A percentile compares a stretch with the other conserved stretches of the same genome.
Evolutionary conservation across 163 green algal genomes (phyloP).

Genomic region (Trebouxiophyceae sp.): DNA sequence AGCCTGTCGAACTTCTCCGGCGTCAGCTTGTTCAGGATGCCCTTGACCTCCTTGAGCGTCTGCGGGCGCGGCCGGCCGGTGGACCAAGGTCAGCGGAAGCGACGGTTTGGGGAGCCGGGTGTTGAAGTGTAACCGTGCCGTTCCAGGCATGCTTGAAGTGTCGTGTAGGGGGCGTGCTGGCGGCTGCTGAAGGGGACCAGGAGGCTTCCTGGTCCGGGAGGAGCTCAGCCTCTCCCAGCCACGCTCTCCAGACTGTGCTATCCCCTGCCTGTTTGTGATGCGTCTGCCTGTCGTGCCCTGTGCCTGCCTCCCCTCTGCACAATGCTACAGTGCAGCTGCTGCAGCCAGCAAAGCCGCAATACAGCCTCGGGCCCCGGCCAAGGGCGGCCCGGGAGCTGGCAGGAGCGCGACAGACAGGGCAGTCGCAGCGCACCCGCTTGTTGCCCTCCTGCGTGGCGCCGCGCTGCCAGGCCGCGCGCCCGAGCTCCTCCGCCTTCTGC

Average conservation of each 20-base stretch:
- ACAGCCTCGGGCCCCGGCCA: neutral
- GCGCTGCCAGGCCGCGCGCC: conserved; percentile 46
- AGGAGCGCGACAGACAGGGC: no score
- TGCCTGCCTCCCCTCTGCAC: no score
- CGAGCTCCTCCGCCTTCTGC: conserved; percentile 44
- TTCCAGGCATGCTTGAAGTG: neutral
- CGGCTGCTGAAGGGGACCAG: neutral
- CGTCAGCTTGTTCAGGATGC: conserved; percentile 99
- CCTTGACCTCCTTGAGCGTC: conserved; percentile 77
- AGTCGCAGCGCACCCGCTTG: conserved; percentile 10
- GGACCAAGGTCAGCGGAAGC: neutral
- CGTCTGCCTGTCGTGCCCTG: no score
- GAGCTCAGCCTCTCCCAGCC: no score
- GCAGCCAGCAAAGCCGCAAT: neutral
- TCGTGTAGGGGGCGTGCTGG: neutral
- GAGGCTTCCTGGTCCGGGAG: neutral
- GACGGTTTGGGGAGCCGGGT: neutral
- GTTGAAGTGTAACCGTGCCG: neutral
- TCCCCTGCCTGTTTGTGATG: no score
- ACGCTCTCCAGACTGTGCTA: no score
- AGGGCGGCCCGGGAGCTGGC: neutral
- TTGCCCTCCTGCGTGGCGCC: conserved; percentile 5
- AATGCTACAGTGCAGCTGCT: no score
- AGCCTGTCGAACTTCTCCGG: conserved; percentile 99
- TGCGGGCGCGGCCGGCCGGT: conserved; percentile 18